A percentile compares a stretch with the other conserved stretches of the same genome.
These are phyloP conservation scores for Aspergillus novofumigatus DNA, from an alignment of 2,329 filamentous ascomycete genomes.

Conservation along the genomic window DNA sequence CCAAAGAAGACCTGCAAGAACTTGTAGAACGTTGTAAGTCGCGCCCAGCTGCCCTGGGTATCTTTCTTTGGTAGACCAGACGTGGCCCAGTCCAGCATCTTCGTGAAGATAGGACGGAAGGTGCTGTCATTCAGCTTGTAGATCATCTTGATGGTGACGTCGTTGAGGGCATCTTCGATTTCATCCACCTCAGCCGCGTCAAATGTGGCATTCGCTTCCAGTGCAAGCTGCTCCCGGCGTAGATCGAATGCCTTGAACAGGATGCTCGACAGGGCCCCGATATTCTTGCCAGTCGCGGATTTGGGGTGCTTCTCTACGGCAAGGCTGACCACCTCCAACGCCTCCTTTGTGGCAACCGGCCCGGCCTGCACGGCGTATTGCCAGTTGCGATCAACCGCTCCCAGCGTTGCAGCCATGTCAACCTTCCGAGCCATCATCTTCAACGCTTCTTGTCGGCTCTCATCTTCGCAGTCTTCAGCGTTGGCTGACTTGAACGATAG, in stretches of 20 bases:
- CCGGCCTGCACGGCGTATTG: constrained; percentile 58
- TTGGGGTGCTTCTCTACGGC: constrained; percentile 77
- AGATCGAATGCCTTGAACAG: constrained; percentile 52
- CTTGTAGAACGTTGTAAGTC: constrained; percentile 72
- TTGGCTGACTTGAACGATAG: constrained; percentile 70
- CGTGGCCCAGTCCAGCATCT: constrained; percentile 77
- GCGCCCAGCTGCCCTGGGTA: constrained; percentile 52
- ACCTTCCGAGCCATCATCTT: constrained; percentile 72
- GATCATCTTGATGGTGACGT: constrained; percentile 79
- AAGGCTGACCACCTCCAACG: constrained; percentile 64
- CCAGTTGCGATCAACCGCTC: constrained; percentile 71
- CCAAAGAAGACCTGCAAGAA: constrained; percentile 79
- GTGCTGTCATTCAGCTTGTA: constrained; percentile 93
- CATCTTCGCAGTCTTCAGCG: constrained; percentile 57
- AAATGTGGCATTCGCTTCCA: constrained; percentile 31
- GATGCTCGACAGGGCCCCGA: constrained; percentile 61
- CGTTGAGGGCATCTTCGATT: constrained; percentile 63
- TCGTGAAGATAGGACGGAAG: constrained; percentile 86
- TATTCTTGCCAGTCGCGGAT: constrained; percentile 70
- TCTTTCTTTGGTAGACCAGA: constrained; percentile 61
- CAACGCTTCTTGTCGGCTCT: constrained; percentile 65
- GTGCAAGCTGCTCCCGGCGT: constrained; percentile 37
- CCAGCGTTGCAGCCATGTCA: constrained; percentile 71
- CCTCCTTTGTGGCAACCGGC: constrained; percentile 62
- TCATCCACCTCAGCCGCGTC: constrained; percentile 48